Percentiles rank a stretch among this genome's conserved stretches.
phyloP scores from a whole-genome alignment of 2,329 filamentous ascomycete species.

The Drechslerella dactyloides region DNA sequence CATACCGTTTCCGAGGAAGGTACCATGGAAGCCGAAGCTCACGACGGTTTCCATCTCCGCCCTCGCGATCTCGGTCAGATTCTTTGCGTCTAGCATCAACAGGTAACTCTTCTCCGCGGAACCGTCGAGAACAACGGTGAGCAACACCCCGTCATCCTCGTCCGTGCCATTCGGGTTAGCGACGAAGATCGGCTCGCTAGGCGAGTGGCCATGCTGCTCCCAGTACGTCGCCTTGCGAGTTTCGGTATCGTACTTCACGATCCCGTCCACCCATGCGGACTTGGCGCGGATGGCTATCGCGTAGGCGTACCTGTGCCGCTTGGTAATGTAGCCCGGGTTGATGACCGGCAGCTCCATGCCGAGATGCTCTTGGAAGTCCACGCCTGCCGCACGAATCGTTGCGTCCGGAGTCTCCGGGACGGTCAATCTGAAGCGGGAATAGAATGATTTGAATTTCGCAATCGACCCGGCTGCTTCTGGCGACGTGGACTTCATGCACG shows the following conservation, averaged over 20 bases:
- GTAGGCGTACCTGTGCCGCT: constrained; percentile 68
- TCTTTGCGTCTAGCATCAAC: constrained; percentile 68
- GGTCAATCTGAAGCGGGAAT: constrained; percentile 54
- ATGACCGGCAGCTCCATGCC: constrained; percentile 69
- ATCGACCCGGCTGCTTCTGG: constrained; percentile 61
- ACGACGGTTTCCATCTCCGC: constrained; percentile 69
- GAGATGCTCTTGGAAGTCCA: constrained; percentile 46
- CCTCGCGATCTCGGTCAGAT: constrained; percentile 69
- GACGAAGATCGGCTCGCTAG: constrained; percentile 74
- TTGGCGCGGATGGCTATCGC: constrained; percentile 65
- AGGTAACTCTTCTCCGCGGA: constrained; percentile 66
- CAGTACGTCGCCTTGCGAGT: constrained; percentile 65
- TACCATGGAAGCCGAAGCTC: constrained; percentile 70
- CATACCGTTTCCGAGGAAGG: constrained; percentile 57
- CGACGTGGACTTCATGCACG: constrained; percentile 68
- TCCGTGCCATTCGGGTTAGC: constrained; percentile 57
- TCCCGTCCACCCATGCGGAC: constrained; percentile 67
- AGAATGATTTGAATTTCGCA: constrained; percentile 58
- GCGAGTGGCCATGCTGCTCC: constrained; percentile 68
- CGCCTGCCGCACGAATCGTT: constrained; percentile 14
- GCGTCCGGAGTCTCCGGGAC: constrained; percentile 16
- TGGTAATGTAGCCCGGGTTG: constrained; percentile 65
- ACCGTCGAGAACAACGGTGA: constrained; percentile 71
- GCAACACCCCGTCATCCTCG: constrained; percentile 68
- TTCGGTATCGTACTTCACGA: constrained; percentile 70